Evolutionary conservation across 106 monocot genomes (phyloP), one percentile per base, ranked within the genome.

Genomic region (Allium fistulosum): DNA sequence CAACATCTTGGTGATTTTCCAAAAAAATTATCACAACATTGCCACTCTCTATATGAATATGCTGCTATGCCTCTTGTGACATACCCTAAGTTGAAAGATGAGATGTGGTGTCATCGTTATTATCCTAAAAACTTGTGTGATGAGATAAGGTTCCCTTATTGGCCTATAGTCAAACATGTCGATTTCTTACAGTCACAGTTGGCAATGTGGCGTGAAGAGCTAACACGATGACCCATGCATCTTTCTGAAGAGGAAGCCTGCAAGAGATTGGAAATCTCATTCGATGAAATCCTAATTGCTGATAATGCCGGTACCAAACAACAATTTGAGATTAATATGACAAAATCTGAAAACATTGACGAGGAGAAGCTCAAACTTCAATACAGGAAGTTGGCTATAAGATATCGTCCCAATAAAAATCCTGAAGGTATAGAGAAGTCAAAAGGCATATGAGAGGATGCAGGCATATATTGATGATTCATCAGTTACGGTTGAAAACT

Each of bases 101-200:
- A 99, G 72, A 99, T 99, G 99, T 99, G 99, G 99, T 99, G 99
- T 72, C 99, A 99, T 67, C 89, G 99, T 51, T 99, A 99, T 70
- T 99, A 99, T 67, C 92, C 92, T 49, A 76, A 87, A 48, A 99
- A 99, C 67, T 74, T 99, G 64, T 99, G 99, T 76, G 99, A 99
- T 76, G 99, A 99, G 73, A 80, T 99, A 65, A 84, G 87, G 18
- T 99, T 99, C 87, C 93, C 93, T 22, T 90, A 87, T 65, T 99
- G 99, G 99, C 99, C 92, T 48, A 90, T 99, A 77, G 99, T 99
- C 65, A 92, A 99, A 70, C 99, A 99, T 81, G 90, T 99, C 17
- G 99, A 99, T 66, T 93, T 99, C 69, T 80, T 99, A 51, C 99
- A 93, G 73, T 99, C 99, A 13, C 77, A 92, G 67, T 67, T 99